phyloP scores from a whole-genome alignment of 1,139 yeast genomes.

The Suhomyces guaymorum region DNA sequence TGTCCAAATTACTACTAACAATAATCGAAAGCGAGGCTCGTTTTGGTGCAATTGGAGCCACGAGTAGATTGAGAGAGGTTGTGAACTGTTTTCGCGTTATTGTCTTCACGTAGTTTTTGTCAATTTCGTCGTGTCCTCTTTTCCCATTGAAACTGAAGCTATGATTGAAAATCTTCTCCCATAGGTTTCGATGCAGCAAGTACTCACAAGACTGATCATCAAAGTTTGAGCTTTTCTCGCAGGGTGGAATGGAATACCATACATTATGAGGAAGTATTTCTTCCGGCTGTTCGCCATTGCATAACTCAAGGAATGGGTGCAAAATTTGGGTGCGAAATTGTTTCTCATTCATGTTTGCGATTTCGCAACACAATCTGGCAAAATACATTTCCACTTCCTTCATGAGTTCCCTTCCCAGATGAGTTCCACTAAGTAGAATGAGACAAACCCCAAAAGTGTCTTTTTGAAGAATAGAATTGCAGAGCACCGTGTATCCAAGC shows the following conservation, averaged over 20 bases:
- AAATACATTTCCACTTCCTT: conserved; percentile 49
- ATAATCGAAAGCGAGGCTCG: conserved; percentile 35
- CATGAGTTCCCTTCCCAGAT: conserved; percentile 37
- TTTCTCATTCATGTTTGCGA: conserved; percentile 24
- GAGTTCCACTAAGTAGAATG: conserved; percentile 50
- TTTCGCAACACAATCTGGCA: conserved; percentile 32
- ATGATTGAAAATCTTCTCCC: conserved; percentile 51
- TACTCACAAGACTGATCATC: conserved; percentile 26
- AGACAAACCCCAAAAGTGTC: conserved; percentile 58
- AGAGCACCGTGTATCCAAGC: conserved; percentile 49
- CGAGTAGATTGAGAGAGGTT: conserved; percentile 28
- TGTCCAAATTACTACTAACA: conserved; percentile 33
- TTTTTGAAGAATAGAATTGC: conserved; percentile 54
- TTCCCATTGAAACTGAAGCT: conserved; percentile 37
- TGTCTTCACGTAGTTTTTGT: conserved; percentile 22
- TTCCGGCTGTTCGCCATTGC: conserved; percentile 6
- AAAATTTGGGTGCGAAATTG: conserved; percentile 36
- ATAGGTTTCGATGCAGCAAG: conserved; percentile 42
- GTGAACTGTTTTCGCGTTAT: conserved; percentile 32
- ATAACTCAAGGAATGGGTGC: conserved; percentile 35
- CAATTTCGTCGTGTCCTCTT: conserved; percentile 38
- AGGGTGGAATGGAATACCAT: conserved; percentile 24
- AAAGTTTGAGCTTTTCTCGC: conserved; percentile 28
- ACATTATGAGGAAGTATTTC: conserved; percentile 23
- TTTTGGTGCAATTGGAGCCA: conserved; percentile 38